Conservation (phyloP, 202 grass and related monocot genomes). For the Panicum hallii region DNA sequence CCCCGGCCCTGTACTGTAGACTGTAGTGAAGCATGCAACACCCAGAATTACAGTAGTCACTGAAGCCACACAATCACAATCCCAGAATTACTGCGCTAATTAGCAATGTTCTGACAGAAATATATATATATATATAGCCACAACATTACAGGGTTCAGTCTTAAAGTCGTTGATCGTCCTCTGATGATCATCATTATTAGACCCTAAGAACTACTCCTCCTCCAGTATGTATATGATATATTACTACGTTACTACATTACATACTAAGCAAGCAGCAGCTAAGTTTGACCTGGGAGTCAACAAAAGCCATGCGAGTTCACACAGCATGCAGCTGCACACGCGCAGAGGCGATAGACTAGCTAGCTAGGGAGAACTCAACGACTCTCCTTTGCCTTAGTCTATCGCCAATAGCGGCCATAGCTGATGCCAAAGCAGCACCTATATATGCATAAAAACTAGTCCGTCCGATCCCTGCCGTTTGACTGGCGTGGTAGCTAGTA, state of each 20-base stretch:
- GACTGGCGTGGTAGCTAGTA: background rate
- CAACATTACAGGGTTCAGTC: conserved; percentile 38
- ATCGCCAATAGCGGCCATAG: conserved; percentile 30
- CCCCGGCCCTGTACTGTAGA: background rate
- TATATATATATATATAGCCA: conserved; percentile 1
- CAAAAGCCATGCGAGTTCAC: conserved; percentile 54
- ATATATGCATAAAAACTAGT: conserved; percentile 44
- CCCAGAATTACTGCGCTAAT: too few species aligned
- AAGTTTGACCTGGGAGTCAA: conserved; percentile 58
- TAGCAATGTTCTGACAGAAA: conserved; percentile 39
- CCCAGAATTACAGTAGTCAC: background rate
- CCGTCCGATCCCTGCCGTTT: conserved; percentile 21
- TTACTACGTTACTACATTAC: background rate
- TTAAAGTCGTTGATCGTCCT: conserved; percentile 35
- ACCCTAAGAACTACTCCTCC: conserved; percentile 31
- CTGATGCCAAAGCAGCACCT: conserved; percentile 32
- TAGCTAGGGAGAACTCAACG: conserved; percentile 32
- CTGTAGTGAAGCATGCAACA: background rate
- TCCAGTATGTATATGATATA: conserved; percentile 13
- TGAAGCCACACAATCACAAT: background rate
- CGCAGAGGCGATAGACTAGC: conserved; percentile 33
- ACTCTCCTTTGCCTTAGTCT: conserved; percentile 34
- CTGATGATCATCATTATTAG: conserved; percentile 28
- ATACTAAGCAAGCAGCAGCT: conserved; percentile 22
- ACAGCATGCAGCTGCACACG: conserved; percentile 16